Conservation (phyloP, 2,329 filamentous ascomycete species). For the Triangularia setosa region DNA sequence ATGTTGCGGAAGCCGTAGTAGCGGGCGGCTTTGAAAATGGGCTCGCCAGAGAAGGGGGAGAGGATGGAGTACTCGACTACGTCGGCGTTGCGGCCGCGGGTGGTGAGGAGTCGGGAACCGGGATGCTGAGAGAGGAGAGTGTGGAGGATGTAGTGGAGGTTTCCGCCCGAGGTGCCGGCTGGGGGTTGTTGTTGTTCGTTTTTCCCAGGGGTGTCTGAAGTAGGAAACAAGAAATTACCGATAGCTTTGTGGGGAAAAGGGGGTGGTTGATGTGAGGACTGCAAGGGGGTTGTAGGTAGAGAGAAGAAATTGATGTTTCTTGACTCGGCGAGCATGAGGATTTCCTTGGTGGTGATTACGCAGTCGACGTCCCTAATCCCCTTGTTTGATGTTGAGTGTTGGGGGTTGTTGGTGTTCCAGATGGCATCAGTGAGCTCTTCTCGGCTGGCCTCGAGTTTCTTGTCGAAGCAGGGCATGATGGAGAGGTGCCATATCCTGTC, state of each 20-base stretch:
- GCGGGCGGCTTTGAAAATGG: conserved; percentile 74
- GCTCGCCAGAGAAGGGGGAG: conserved; percentile 47
- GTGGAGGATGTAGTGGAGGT: conserved; percentile 78
- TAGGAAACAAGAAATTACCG: conserved; percentile 70
- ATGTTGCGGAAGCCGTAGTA: conserved; percentile 99
- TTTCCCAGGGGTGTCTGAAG: conserved; percentile 14
- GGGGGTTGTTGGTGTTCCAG: conserved; percentile 57
- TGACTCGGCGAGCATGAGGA: conserved; percentile 82
- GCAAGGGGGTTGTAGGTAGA: conserved; percentile 50
- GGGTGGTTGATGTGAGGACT: conserved; percentile 40
- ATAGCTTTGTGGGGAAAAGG: conserved; percentile 71
- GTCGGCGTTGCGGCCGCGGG: conserved; percentile 81
- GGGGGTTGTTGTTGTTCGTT: conserved; percentile 42
- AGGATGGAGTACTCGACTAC: conserved; percentile 79
- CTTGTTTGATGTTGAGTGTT: conserved; percentile 37
- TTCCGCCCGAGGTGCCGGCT: conserved; percentile 82
- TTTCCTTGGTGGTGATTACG: conserved; percentile 93
- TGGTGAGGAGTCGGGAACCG: conserved; percentile 66
- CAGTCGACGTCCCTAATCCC: conserved; percentile 89
- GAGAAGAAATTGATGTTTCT: conserved; percentile 72
- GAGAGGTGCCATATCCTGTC: conserved; percentile 90
- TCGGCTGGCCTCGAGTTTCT: conserved; percentile 93
- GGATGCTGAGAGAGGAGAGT: conserved; percentile 67
- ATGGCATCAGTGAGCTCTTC: conserved; percentile 81
- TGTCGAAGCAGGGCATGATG: conserved; percentile 98